These are phyloP conservation scores for Skeletonema costatum DNA, from an alignment of 108 stramenopile genomes.

Conservation along the genomic window DNA sequence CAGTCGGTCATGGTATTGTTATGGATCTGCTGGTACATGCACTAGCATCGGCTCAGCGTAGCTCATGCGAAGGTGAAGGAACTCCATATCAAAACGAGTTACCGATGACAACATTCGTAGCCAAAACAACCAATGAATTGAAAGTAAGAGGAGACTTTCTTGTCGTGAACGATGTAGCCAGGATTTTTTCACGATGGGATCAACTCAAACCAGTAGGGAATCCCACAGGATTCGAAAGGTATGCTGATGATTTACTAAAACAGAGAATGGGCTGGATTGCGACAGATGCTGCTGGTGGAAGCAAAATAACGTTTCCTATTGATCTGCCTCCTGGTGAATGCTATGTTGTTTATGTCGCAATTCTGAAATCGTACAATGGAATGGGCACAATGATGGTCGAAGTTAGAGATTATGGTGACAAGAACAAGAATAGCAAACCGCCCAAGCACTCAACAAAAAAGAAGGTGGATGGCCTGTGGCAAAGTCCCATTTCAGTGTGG, in stretches of 20 bases:
- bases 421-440: background rate
- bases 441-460: conserved; percentile 24
- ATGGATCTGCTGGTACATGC: conserved; percentile 55
- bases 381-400: conserved; percentile 53
- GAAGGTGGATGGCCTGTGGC: conserved; percentile 53
- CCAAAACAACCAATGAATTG: conserved; percentile 28
- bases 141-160: conserved; percentile 48
- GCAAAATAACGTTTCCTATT: conserved; percentile 52
- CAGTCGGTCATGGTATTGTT: conserved; percentile 56
- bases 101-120: conserved; percentile 53
- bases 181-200: conserved; percentile 49
- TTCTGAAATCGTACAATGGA: conserved; percentile 61
- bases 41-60: conserved; percentile 39
- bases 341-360: conserved; percentile 55
- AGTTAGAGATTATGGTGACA: conserved; percentile 41
- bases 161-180: conserved; percentile 56
- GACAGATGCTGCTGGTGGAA: conserved; percentile 52
- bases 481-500: conserved; percentile 57
- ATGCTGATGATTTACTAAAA: conserved; percentile 40
- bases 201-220: conserved; percentile 34
- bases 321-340: conserved; percentile 47
- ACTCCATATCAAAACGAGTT: conserved; percentile 12
- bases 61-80: conserved; percentile 25
- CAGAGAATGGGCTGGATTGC: conserved; percentile 63
- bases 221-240: conserved; percentile 35